phyloP scores from a whole-genome alignment of 306 rosid genomes.

The Lupinus albus region DNA sequence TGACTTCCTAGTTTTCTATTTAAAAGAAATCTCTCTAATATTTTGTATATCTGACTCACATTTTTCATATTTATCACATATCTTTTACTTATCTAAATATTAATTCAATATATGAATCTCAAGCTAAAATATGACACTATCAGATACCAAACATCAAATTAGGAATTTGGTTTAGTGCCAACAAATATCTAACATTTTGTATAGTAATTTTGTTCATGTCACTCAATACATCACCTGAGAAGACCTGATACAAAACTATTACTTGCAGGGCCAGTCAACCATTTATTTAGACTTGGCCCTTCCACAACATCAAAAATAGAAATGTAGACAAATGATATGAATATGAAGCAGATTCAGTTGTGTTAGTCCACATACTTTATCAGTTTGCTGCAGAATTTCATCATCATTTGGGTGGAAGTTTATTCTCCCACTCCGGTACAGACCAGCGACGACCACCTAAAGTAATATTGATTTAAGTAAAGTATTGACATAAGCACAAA shows the following conservation, averaged over 20 bases:
- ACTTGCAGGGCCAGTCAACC: conserved; percentile 3
- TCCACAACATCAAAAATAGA: conserved; percentile 10
- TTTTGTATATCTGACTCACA: not conserved
- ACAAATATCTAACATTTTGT: not conserved
- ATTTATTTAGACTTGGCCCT: conserved; percentile 10
- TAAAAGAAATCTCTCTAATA: too few species aligned
- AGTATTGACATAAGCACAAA: conserved; percentile 19
- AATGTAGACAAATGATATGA: conserved; percentile 18
- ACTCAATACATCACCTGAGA: not conserved
- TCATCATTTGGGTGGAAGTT: conserved; percentile 82
- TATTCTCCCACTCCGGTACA: conserved; percentile 78
- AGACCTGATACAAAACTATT: not conserved
- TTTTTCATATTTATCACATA: not conserved
- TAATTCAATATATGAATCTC: too few species aligned
- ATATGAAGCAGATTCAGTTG: conserved; percentile 17
- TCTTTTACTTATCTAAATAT: not conserved
- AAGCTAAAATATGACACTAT: not conserved
- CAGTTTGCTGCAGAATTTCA: conserved; percentile 74
- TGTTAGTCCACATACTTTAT: conserved; percentile 67
- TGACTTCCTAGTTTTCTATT: too few species aligned
- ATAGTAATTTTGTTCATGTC: conserved; percentile 3
- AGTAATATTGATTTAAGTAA: conserved; percentile 40
- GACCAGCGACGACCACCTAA: conserved; percentile 91
- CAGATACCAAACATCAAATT: not conserved
- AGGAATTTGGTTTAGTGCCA: not conserved